Percentiles rank a stretch among this genome's conserved stretches.
phyloP scores from a whole-genome alignment of 306 rosid genomes.

The Psophocarpus tetragonolobus region DNA sequence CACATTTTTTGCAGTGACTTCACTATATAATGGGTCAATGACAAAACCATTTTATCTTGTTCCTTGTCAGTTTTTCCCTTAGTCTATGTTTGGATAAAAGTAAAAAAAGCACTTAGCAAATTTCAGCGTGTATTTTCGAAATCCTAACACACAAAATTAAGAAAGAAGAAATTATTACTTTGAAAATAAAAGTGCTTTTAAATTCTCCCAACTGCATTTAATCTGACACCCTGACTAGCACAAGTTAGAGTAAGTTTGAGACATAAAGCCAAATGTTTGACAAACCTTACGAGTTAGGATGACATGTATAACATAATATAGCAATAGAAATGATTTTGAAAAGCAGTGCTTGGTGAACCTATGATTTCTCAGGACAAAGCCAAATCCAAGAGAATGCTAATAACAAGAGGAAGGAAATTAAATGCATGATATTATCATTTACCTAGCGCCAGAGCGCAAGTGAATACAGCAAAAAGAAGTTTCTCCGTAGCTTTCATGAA shows the following conservation, averaged over 20 bases:
- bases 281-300: neutral
- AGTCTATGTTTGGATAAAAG: neutral
- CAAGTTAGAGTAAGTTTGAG: neutral
- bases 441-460: slow-evolving; percentile 43
- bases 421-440: slow-evolving; percentile 9
- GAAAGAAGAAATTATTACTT: no score
- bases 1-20: neutral
- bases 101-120: neutral
- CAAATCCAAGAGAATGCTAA: neutral
- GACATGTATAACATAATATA: neutral
- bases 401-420: neutral
- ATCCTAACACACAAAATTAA: no score
- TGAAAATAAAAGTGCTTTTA: neutral
- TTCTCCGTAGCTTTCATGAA: slow-evolving; percentile 23
- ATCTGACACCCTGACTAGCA: neutral
- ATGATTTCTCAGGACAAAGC: slow-evolving; percentile 10
- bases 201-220: neutral
- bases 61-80: neutral
- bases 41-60: slow-evolving; percentile 2
- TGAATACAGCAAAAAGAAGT: slow-evolving; percentile 31
- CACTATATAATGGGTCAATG: neutral
- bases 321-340: neutral
- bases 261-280: neutral
- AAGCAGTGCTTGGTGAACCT: neutral
- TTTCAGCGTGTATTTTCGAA: neutral